Evolutionary conservation across 208 protist species (phyloP), one percentile per base, ranked within the genome.

Genomic region (Phytomonas sp.): DNA sequence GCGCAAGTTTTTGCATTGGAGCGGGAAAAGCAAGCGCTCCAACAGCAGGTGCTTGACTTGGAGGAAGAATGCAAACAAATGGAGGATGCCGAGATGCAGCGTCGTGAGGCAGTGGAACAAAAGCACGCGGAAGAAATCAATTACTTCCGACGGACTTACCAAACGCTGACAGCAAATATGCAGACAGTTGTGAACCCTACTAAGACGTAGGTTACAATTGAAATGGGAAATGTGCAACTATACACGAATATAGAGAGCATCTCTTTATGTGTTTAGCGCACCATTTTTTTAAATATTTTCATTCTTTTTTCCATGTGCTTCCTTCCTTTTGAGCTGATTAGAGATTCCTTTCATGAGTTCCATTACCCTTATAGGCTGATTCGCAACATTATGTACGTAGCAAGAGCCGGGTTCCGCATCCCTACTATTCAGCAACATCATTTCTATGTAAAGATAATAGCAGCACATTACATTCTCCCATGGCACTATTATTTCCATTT

Each of bases 101-200:
- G 94, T 17, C 86, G 97, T 0, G 81, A 94, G 68, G 89, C 78
- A 63, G 96, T 97, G 71, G 89, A 97, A 73, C 95, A 92, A 73
- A 98, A 98, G 70, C 97, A 99, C 80, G 84, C 86, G 13, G 98
- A 99, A 71, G 98, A 99, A 71, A 89, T 99, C 17, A 82, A 83
- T 46, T 98, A 98, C 85, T 97, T 99, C 75, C 95, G 96, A 32
- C 82, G 87, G 43, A 97, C 96, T 9, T 98, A 98, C 74, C 86
- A 96, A 69, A 97, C 97, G 62, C 93, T 98, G 63, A 98, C 97
- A 40, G 82, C 91, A 11, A 93, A 97, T 60, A 73, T 97, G 67
- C 90, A 97, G 78, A 95, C 90, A 1, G 81, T 97, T 4, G 81
- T 94, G 64, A 95, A 95, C 71, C 85, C 89, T 3, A 88, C 84